These are phyloP conservation scores for Fusarium sp. DNA, from an alignment of 2,329 filamentous ascomycete genomes.

Conservation along the genomic window DNA sequence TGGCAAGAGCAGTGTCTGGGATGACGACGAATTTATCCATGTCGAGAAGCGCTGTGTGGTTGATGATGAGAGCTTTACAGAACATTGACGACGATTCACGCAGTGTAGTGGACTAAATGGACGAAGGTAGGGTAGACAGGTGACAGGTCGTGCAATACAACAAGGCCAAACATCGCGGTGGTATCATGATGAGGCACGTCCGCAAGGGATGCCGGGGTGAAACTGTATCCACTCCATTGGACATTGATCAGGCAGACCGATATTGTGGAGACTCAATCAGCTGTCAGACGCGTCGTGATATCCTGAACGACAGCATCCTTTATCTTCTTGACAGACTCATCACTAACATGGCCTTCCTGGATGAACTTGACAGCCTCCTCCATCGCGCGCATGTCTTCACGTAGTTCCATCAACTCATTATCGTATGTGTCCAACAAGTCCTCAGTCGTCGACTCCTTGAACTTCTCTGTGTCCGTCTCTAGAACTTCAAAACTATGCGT, in stretches of 20 bases:
- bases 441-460: not conserved
- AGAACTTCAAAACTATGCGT: not conserved
- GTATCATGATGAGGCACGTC: not conserved
- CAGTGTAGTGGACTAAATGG: not conserved
- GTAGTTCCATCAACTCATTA: conserved; percentile 8
- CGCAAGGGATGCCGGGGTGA: not conserved
- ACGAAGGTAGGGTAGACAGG: not conserved
- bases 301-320: conserved; percentile 11
- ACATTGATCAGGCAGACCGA: not conserved
- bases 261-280: not conserved
- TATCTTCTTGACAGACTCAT: conserved; percentile 7
- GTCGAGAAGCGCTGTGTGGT: not conserved
- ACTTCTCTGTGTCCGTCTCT: not conserved
- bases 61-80: not conserved
- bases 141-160: not conserved
- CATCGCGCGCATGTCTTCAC: conserved; percentile 5
- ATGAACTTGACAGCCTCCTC: not conserved
- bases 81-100: not conserved
- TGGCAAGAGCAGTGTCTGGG: not conserved
- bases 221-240: not conserved
- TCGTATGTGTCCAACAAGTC: not conserved
- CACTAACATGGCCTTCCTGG: conserved; percentile 8
- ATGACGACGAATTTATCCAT: not conserved
- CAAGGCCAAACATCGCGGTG: not conserved
- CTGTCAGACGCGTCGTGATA: conserved; percentile 4